A percentile compares a stretch with the other conserved stretches of the same genome.
phyloP scores from a whole-genome alignment of 2,329 filamentous ascomycete genomes.

The Penicillium sp. region DNA sequence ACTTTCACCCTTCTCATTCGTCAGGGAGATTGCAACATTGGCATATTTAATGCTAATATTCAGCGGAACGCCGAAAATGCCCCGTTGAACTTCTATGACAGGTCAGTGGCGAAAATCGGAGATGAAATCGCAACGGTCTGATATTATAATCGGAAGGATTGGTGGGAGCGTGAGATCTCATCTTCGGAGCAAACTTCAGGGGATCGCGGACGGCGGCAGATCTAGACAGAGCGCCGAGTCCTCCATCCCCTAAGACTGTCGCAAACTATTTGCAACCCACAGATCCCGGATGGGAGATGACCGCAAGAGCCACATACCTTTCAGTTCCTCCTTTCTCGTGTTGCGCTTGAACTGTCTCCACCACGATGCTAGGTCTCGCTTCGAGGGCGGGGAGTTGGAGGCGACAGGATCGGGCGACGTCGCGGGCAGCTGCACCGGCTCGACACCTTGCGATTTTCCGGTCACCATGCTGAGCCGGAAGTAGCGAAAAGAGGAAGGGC shows the following conservation, averaged over 20 bases:
- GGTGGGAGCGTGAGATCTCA: too few species aligned
- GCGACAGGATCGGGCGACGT: conserved; percentile 43
- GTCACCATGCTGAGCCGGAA: conserved; percentile 30
- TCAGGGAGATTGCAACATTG: conserved; percentile 94
- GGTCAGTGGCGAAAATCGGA: conserved; percentile 10
- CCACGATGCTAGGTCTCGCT: conserved; percentile 87
- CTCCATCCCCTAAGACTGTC: too few species aligned
- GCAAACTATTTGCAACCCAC: too few species aligned
- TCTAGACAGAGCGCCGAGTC: conserved; percentile 1
- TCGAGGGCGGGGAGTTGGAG: conserved; percentile 66
- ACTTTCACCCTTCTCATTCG: conserved; percentile 85
- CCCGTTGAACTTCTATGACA: conserved; percentile 46
- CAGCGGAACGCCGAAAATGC: conserved; percentile 91
- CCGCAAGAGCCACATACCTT: conserved; percentile 45
- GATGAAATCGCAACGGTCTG: background rate
- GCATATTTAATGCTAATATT: conserved; percentile 94
- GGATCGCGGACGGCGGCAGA: background rate
- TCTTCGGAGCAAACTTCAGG: background rate
- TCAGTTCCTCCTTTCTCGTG: conserved; percentile 57
- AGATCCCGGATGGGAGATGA: background rate
- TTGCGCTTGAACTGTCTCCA: conserved; percentile 90
- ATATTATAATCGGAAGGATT: background rate
- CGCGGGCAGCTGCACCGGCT: conserved; percentile 31
- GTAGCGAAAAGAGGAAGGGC: background rate
- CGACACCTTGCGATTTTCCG: conserved; percentile 33